Evolutionary conservation across 768 basidiomycete species (phyloP).

Genomic region (Boletus sp.): DNA sequence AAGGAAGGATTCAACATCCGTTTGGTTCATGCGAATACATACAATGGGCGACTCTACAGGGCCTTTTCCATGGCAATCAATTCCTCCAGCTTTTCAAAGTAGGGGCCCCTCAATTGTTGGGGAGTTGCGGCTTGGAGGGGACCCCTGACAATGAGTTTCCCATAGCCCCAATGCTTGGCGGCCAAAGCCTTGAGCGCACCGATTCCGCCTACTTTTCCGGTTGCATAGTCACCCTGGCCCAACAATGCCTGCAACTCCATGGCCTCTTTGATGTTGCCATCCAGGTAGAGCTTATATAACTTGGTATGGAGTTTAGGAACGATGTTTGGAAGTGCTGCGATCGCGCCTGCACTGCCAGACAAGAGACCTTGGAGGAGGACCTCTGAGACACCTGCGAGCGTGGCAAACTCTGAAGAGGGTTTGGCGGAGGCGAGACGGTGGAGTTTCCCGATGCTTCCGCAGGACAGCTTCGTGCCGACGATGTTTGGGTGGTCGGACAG

Average conservation of each 20-base stretch:
- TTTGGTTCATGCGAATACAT: slow-evolving; percentile 3
- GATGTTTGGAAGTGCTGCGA: slow-evolving; percentile 63
- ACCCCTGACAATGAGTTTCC: slow-evolving; percentile 45
- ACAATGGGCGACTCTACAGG: slow-evolving; percentile 16
- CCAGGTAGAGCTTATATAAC: slow-evolving; percentile 48
- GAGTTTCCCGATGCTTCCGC: slow-evolving; percentile 82
- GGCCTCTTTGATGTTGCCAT: slow-evolving; percentile 57
- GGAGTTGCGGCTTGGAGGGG: slow-evolving; percentile 45
- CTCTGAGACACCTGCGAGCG: slow-evolving; percentile 77
- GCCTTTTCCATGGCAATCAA: slow-evolving; percentile 47
- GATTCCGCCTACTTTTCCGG: slow-evolving; percentile 62
- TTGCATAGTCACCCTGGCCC: slow-evolving; percentile 66
- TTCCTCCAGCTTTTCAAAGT: slow-evolving; percentile 42
- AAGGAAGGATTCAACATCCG: background rate
- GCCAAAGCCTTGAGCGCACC: slow-evolving; percentile 65
- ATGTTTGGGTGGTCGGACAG: slow-evolving; percentile 81
- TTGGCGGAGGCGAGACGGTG: slow-evolving; percentile 67
- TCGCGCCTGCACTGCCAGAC: slow-evolving; percentile 62
- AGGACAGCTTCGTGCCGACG: slow-evolving; percentile 83
- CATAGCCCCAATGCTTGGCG: slow-evolving; percentile 65
- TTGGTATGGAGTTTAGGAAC: slow-evolving; percentile 56
- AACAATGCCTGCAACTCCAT: slow-evolving; percentile 59
- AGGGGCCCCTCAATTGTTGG: slow-evolving; percentile 37
- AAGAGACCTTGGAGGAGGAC: slow-evolving; percentile 62
- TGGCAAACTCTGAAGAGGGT: slow-evolving; percentile 53